Evolutionary conservation across 768 basidiomycete species (phyloP), one percentile per base, ranked within the genome.

Genomic region (Daedaleopsis sinensis): DNA sequence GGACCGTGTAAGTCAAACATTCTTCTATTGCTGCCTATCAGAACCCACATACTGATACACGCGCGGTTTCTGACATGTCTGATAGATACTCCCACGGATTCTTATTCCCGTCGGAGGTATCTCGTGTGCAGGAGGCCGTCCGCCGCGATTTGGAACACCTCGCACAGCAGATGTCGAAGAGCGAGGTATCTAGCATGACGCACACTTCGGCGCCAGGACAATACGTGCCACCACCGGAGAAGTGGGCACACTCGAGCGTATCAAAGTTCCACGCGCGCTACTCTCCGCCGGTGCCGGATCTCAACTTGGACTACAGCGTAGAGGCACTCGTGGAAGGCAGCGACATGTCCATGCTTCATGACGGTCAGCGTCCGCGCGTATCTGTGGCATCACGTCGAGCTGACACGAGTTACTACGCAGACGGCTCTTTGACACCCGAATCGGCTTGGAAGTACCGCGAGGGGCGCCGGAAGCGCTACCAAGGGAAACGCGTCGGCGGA

Each of bases 291-390:
- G 58, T 87, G 2, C 77, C 82, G 27, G 86, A 88, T 55, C 76
- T 96, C 63, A 85, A 84, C 0, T 78, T 84, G 15, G 72, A 72
- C 36, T 82, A 96, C 65, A 89, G 90, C 67, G 84, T 97, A 24
- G 96, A 98, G 73, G 94, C 94, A 10, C 81, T 98, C 21, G 87
- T 98, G 24, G 96, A 98, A 74, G 96, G 96, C 21, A 94, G 91
- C 52, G 84, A 87, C 52, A 89, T 97, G 89, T 88, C 89, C 11
- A 77, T 73, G 68, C 66, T 93, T 38, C 81, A 81, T 35, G 86
- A 90, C 81, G 87, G 89, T 85, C 63, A 57, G 73, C 42, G 63
- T 32, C 42, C 21, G 62, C 35, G 58, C 16, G 27, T 24, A 52
- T 19, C 48, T 23, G 19, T 21, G 57, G 46, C 23, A 16, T 38